A percentile compares a stretch with the other conserved stretches of the same genome.
Evolutionary conservation across 2,329 filamentous ascomycete species (phyloP).

Genomic region (Aureobasidium sp.): DNA sequence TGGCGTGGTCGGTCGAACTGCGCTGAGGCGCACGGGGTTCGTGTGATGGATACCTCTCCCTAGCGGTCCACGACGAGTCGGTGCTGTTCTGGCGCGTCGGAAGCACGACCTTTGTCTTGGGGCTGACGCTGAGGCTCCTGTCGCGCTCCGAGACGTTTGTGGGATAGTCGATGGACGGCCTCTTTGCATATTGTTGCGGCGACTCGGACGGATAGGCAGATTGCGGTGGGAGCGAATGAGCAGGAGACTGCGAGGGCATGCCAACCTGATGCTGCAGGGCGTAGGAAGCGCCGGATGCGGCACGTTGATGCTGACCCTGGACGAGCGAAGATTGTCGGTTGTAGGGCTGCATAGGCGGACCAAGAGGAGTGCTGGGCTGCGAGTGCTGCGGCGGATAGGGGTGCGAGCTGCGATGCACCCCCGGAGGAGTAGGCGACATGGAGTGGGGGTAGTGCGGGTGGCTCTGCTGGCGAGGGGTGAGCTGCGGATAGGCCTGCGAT

Average conservation of each 20-base stretch:
- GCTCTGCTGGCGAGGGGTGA: conserved; percentile 6
- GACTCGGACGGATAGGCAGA: conserved; percentile 36
- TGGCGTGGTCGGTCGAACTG: conserved; percentile 8
- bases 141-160: conserved; percentile 51
- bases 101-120: conserved; percentile 52
- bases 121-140: conserved; percentile 67
- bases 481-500: conserved; percentile 20
- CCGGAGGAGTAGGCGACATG: conserved; percentile 29
- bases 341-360: conserved; percentile 32
- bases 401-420: conserved; percentile 21
- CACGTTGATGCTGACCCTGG: neutral
- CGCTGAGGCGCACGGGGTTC: neutral
- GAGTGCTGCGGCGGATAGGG: conserved; percentile 32
- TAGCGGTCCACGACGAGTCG: neutral
- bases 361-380: conserved; percentile 43
- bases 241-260: conserved; percentile 24
- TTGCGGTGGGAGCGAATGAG: conserved; percentile 17
- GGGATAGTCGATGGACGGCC: conserved; percentile 31
- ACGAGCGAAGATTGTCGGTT: conserved; percentile 22
- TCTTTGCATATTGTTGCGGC: conserved; percentile 22
- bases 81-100: conserved; percentile 26
- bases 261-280: conserved; percentile 11
- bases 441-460: conserved; percentile 4
- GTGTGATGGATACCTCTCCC: neutral
- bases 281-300: neutral